Evolutionary conservation across 768 basidiomycete genomes (phyloP).

Genomic region (Termitomyces sp.): DNA sequence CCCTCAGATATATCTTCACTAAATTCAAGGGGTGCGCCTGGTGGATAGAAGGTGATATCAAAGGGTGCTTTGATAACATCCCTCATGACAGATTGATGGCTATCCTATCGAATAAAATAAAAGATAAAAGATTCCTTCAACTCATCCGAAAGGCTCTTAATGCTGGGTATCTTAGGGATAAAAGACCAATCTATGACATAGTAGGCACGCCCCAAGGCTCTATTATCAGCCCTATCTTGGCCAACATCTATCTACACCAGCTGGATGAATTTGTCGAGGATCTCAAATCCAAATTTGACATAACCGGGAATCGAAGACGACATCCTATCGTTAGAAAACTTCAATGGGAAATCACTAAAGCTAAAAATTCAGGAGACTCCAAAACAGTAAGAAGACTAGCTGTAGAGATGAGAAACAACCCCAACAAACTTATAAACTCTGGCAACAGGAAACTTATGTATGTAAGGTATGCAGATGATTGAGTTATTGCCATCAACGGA

Average conservation of each 20-base stretch:
- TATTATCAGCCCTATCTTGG: not conserved
- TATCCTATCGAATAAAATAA: not conserved
- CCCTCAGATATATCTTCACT: not conserved
- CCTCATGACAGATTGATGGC: not conserved
- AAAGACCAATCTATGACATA: not conserved
- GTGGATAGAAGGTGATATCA: not conserved
- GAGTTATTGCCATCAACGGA: not conserved
- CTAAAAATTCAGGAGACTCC: not conserved
- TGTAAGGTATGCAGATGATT: not conserved
- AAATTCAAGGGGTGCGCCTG: not conserved
- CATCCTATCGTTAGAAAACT: not conserved
- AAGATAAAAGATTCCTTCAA: not conserved
- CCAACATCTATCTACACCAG: not conserved
- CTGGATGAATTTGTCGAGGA: not conserved
- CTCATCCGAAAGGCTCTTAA: not conserved
- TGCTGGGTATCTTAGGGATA: not conserved
- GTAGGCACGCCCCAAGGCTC: not conserved
- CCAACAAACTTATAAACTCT: not conserved
- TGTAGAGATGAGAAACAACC: not conserved
- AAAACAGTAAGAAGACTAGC: not conserved
- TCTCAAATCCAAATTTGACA: not conserved
- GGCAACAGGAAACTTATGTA: not conserved
- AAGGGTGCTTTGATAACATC: not conserved
- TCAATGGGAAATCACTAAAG: not conserved
- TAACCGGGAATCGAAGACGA: not conserved